Evolutionary conservation across 176 grass and related monocot species (phyloP), one percentile per base, ranked within the genome.

Genomic region (Elymus sibiricus): DNA sequence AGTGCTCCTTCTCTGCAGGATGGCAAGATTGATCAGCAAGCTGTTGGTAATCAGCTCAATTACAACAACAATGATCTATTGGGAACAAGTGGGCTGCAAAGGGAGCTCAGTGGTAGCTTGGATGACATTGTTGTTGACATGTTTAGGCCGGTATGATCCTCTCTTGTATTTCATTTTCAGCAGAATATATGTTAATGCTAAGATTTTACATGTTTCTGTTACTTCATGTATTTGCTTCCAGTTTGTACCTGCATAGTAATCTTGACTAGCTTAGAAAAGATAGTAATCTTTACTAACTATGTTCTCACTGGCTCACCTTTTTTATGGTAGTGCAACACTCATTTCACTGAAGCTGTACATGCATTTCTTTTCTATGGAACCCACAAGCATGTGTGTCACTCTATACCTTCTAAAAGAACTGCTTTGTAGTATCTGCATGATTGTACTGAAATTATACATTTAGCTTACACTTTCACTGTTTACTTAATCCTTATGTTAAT

Each of bases 71-170:
- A 83, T 21, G 88, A 93, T 61, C 82, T 90, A 2, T 76, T 86
- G 92, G 82, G 79, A 11, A 65, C 82, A 76, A 83, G 82, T 79
- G 83, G 79, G 74, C 79, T 68, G 38, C 83, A 93, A 40, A 86
- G 78, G 80, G 92, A 61, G 12, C 78, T 90, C n/a, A 88, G 82
- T 59, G 86, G 92, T 67, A 62, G 88, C 68, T 60, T 90, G 40
- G 92, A 93, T 71, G 92, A 90, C 69, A 78, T 93, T 47, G 88
- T 90, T 37, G 88, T 83, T 13, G 86, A 85, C 86, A 90, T 93
- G 74, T 87, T 93, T 76, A 88, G 80, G 59, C 73, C 74, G 83
- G 88, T 93, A 90, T 84, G 85, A 59, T 76, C 62, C 74, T 86
- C 79, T 79, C 29, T 59, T 55, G 6, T 53, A 24, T 70, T 46